phyloP scores from a whole-genome alignment of 208 protist species.

The Balamuthia mandrillaris region DNA sequence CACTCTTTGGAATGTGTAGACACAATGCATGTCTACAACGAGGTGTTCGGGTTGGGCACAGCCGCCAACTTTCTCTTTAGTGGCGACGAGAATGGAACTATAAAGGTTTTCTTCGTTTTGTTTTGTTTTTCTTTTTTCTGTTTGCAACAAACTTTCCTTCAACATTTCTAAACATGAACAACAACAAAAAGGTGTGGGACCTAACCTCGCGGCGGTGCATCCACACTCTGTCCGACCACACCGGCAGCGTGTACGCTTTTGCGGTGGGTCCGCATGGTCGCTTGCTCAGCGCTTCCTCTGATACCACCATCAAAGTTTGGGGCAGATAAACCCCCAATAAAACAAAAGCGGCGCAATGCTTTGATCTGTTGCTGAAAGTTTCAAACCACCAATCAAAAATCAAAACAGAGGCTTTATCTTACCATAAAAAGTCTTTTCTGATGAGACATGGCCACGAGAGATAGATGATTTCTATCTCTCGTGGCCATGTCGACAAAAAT shows the following conservation, averaged over 20 bases:
- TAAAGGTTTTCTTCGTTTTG: neutral
- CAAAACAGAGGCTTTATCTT: too few species aligned
- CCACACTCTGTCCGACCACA: slow-evolving; percentile 25
- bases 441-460: too few species aligned
- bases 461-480: too few species aligned
- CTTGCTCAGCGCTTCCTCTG: neutral
- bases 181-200: neutral
- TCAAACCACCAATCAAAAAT: too few species aligned
- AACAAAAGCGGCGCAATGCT: too few species aligned
- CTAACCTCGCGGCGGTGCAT: neutral
- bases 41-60: slow-evolving; percentile 10
- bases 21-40: neutral
- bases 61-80: neutral
- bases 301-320: slow-evolving; percentile 14
- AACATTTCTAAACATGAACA: neutral
- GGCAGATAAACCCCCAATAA: neutral
- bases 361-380: too few species aligned
- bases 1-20: neutral
- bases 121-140: neutral
- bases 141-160: neutral
- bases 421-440: too few species aligned
- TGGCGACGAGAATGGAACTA: slow-evolving; percentile 26
- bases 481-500: too few species aligned
- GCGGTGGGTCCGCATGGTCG: neutral
- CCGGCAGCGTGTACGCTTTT: slow-evolving; percentile 18